phyloP scores from a whole-genome alignment of 768 basidiomycete species.

The Lactifluus echinatus region DNA sequence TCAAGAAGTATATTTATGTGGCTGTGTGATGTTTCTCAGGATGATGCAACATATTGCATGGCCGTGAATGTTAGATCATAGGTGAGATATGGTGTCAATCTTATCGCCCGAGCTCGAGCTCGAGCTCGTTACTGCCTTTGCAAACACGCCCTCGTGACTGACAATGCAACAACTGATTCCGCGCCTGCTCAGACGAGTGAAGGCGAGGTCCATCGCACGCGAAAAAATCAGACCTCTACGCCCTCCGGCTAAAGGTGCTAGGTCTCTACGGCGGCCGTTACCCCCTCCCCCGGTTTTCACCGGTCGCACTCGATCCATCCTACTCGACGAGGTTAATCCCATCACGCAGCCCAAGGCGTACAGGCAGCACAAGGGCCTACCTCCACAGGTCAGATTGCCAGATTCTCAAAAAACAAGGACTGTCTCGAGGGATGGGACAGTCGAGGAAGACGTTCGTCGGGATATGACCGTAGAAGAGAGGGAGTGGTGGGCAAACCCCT shows the following conservation, averaged over 20 bases:
- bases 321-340: conserved; percentile 49
- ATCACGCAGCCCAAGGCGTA: conserved; percentile 43
- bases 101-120: too few species aligned
- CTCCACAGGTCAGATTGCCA: conserved; percentile 37
- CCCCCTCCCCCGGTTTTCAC: conserved; percentile 31
- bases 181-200: conserved; percentile 43
- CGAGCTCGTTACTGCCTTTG: too few species aligned
- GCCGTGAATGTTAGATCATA: too few species aligned
- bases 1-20: too few species aligned
- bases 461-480: conserved; percentile 57
- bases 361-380: conserved; percentile 46
- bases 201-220: conserved; percentile 22
- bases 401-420: conserved; percentile 22
- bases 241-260: conserved; percentile 6
- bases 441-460: conserved; percentile 28
- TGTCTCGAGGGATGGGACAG: conserved; percentile 15
- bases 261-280: conserved; percentile 2
- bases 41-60: too few species aligned
- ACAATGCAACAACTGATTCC: conserved; percentile 67
- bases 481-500: conserved; percentile 67
- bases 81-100: too few species aligned
- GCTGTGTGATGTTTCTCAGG: too few species aligned
- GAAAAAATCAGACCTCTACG: conserved; percentile 8
- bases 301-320: conserved; percentile 46
- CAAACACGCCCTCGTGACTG: too few species aligned